Base-by-base conservation (phyloP, 208 protist genomes). In the Vickermania ingenoplastis region DNA sequence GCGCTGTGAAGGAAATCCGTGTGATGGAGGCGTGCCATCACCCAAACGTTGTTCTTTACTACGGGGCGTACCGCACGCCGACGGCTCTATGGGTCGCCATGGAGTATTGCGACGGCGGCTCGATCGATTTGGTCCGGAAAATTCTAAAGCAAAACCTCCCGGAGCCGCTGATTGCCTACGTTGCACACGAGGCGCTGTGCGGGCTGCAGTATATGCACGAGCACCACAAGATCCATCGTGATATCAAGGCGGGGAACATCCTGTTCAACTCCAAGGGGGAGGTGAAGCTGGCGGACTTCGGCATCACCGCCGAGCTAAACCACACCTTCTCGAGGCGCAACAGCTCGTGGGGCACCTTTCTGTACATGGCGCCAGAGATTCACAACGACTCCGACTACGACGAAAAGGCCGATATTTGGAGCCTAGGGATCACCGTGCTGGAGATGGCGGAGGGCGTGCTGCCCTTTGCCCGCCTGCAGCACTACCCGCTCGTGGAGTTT, bases 381-480 rank as follows among this genome's bases (percentile, higher is more conserved):
- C 92, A 97, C 66, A 73, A 80, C 24, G 89, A 96, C 64, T 79
- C 73, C 13, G 80, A 92, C 54, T 97, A 97, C 71, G 89, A 96
- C 63, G 81, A 84, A 58, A 81, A 79, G 52, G 95, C 94, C 2
- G 97, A 98, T 57, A 78, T 98, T 24, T 98, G 95, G 96, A 97
- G 91, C 60, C 69, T 97, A 21, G 96, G 96, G 26, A 98, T 99
- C 61, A 97, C 95, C 25, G 67, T 82, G 0, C 97, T 98, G 67
- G 97, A 99, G 59, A 92, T 99, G 86, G 97, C 96, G 29, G 93
- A 99, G 70, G 80, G 75, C 17, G 79, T 79, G 14, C 95, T 94
- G 26, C 97, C 97, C 26, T 80, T 96, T 63, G 60, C 81, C 24
- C 93, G 93, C 41, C 80, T 96, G 53, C 94, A 96, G 66, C 78